These are phyloP conservation scores for Globisporangium nodosum DNA, from an alignment of 352 stramenopile species.

Conservation along the genomic window DNA sequence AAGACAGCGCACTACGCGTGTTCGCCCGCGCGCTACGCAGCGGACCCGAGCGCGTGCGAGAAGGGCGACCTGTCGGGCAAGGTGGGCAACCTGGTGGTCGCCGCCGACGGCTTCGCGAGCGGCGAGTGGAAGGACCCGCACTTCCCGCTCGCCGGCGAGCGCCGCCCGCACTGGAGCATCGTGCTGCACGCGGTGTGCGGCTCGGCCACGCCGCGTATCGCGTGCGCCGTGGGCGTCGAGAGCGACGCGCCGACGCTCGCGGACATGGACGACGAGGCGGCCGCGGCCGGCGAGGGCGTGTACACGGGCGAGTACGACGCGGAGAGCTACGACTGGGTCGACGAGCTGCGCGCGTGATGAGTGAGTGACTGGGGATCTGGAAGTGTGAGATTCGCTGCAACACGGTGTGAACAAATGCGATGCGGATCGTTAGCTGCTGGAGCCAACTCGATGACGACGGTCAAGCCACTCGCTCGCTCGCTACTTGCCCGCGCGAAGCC, in stretches of 20 bases:
- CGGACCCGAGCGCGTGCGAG: slow-evolving; percentile 26
- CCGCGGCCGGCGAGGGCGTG: background rate
- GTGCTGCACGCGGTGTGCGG: slow-evolving; percentile 19
- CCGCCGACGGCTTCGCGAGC: slow-evolving; percentile 9
- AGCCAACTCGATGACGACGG: background rate
- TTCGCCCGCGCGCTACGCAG: slow-evolving; percentile 21
- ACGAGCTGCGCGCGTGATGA: slow-evolving; percentile 10
- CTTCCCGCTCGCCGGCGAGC: slow-evolving; percentile 24
- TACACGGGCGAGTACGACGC: slow-evolving; percentile 10
- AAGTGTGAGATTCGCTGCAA: background rate
- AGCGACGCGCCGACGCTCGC: background rate
- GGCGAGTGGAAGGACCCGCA: slow-evolving; percentile 25
- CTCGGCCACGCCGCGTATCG: slow-evolving; percentile 24
- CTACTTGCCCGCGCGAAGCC: slow-evolving; percentile 31
- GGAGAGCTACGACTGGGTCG: slow-evolving; percentile 10
- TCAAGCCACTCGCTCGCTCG: background rate
- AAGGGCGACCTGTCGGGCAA: slow-evolving; percentile 46
- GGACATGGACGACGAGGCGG: background rate
- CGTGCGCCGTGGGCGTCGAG: slow-evolving; percentile 24
- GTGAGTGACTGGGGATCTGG: too few relatives aligned
- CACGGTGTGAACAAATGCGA: background rate
- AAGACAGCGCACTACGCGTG: slow-evolving; percentile 25
- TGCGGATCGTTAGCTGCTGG: too few relatives aligned
- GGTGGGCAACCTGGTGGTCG: slow-evolving; percentile 23
- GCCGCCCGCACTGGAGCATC: slow-evolving; percentile 28